phyloP scores from a whole-genome alignment of 2,329 filamentous ascomycete genomes.

The Fusarium musae region DNA sequence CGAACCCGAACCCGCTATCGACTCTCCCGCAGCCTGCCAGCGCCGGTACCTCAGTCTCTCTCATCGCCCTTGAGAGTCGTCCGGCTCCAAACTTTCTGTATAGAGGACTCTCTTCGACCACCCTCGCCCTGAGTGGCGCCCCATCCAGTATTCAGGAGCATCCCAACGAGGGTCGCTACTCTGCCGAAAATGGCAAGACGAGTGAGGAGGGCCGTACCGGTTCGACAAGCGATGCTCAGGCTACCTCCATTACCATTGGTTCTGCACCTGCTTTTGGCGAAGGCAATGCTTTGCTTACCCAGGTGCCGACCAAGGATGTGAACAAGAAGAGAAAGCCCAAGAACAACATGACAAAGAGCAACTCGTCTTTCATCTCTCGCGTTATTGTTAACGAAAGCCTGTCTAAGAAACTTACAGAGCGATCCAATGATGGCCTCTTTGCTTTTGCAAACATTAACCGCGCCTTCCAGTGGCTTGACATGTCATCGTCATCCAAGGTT shows the following conservation, averaged over 20 bases:
- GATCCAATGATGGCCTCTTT: slow-evolving; percentile 81
- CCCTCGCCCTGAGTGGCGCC: slow-evolving; percentile 56
- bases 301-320: slow-evolving; percentile 73
- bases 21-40: slow-evolving; percentile 87
- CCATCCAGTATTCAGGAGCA: slow-evolving; percentile 69
- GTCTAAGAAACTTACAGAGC: slow-evolving; percentile 81
- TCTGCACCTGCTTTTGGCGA: slow-evolving; percentile 82
- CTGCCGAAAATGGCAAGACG: slow-evolving; percentile 67
- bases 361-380: slow-evolving; percentile 97
- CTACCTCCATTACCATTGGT: slow-evolving; percentile 53
- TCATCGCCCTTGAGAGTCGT: slow-evolving; percentile 76
- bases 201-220: slow-evolving; percentile 66
- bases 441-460: slow-evolving; percentile 96
- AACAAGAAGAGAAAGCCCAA: slow-evolving; percentile 93
- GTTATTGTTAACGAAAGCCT: slow-evolving; percentile 90
- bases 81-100: slow-evolving; percentile 65
- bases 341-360: slow-evolving; percentile 98
- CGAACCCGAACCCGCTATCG: slow-evolving; percentile 90
- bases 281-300: slow-evolving; percentile 78
- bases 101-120: slow-evolving; percentile 63
- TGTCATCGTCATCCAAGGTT: slow-evolving; percentile 79
- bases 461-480: slow-evolving; percentile 94
- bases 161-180: slow-evolving; percentile 68
- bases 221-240: slow-evolving; percentile 63
- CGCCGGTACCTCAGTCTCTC: slow-evolving; percentile 83